Conservation (phyloP, 2,329 filamentous ascomycete species). For the Hypoxylon sp. region DNA sequence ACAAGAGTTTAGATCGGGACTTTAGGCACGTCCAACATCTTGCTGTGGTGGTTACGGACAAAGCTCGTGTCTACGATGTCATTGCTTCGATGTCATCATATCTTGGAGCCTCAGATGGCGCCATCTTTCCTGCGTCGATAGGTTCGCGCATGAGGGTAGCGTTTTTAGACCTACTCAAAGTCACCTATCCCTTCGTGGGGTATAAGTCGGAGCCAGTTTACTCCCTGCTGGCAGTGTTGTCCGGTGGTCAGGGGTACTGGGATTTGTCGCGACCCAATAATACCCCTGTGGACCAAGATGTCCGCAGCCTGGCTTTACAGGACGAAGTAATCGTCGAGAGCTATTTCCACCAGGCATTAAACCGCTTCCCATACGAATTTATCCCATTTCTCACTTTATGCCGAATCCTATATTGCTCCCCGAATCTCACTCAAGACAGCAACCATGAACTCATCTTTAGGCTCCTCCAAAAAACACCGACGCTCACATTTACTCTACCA, state of each 20-base stretch:
- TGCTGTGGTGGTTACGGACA: constrained; percentile 64
- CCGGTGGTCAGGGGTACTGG: constrained; percentile 68
- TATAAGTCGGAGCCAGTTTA: constrained; percentile 81
- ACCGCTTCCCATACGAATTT: constrained; percentile 89
- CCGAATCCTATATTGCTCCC: constrained; percentile 72
- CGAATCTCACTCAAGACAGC: constrained; percentile 53
- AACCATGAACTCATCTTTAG: constrained; percentile 66
- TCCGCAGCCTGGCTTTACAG: constrained; percentile 62
- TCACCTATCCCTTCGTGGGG: constrained; percentile 75
- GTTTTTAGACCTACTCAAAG: constrained; percentile 79
- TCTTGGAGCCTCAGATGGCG: constrained; percentile 62
- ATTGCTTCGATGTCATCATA: constrained; percentile 65
- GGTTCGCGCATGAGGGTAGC: constrained; percentile 74
- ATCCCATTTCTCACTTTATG: constrained; percentile 82
- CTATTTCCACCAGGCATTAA: constrained; percentile 77
- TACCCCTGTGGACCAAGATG: constrained; percentile 58
- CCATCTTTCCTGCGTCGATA: constrained; percentile 68
- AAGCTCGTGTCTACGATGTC: constrained; percentile 68
- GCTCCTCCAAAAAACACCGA: constrained; percentile 78
- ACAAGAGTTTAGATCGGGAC: constrained; percentile 65
- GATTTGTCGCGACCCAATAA: constrained; percentile 60
- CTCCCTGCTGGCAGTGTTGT: constrained; percentile 75
- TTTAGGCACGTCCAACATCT: constrained; percentile 66
- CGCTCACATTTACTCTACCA: constrained; percentile 84
- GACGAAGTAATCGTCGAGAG: constrained; percentile 70